Conservation (phyloP, 2,329 filamentous ascomycete genomes). For the Aciculosporium take region DNA sequence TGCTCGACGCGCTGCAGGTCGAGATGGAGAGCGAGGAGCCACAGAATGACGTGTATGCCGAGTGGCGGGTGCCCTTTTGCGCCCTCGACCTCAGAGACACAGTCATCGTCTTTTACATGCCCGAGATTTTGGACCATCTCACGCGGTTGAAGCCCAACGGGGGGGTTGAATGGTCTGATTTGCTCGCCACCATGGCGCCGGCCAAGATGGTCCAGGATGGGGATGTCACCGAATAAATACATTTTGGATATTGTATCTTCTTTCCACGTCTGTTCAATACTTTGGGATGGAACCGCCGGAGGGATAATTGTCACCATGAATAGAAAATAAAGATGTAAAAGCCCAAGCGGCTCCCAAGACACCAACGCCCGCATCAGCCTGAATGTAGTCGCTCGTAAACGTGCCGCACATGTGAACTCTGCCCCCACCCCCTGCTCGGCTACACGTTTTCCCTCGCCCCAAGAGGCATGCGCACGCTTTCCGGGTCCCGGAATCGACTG, state of each 20-base stretch:
- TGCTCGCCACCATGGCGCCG: not conserved
- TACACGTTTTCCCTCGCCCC: conserved; percentile 29
- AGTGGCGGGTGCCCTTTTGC: not conserved
- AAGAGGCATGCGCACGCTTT: conserved; percentile 39
- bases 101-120: not conserved
- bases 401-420: no score
- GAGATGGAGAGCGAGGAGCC: not conserved
- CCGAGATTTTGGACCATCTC: not conserved
- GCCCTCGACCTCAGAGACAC: not conserved
- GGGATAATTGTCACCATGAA: no score
- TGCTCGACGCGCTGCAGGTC: not conserved
- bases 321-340: no score
- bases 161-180: not conserved
- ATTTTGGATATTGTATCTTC: no score
- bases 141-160: not conserved
- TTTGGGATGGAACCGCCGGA: no score
- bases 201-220: not conserved
- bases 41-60: not conserved
- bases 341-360: no score
- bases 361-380: no score
- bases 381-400: no score
- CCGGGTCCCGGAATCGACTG: conserved; percentile 48
- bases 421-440: not conserved
- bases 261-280: no score
- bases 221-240: no score